phyloP scores from a whole-genome alignment of 176 grass and related monocot species.

The Oryza nivara region DNA sequence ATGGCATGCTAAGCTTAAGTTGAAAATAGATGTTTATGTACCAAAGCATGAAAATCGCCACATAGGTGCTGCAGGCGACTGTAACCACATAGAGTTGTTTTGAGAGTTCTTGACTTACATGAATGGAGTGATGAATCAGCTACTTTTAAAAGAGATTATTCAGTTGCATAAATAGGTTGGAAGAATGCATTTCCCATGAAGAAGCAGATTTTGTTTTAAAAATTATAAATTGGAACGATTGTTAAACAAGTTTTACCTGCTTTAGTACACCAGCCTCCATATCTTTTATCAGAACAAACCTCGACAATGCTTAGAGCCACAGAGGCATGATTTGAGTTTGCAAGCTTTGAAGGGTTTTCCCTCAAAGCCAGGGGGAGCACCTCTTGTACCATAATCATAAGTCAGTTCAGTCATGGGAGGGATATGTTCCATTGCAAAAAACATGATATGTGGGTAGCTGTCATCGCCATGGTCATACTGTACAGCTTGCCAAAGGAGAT shows the following conservation, averaged over 20 bases:
- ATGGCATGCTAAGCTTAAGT: not conserved
- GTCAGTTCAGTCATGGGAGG: constrained; percentile 74
- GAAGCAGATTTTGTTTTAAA: not conserved
- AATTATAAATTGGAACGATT: not conserved
- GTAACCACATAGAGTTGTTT: not conserved
- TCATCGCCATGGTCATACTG: constrained; percentile 59
- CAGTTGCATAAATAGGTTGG: not conserved
- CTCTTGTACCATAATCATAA: constrained; percentile 66
- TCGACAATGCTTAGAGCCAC: constrained; percentile 40
- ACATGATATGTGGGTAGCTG: constrained; percentile 64
- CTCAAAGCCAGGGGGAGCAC: constrained; percentile 39
- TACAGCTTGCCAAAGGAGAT: constrained; percentile 70
- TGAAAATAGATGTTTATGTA: not conserved
- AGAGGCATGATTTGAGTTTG: constrained; percentile 50
- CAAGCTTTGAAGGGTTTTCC: not conserved
- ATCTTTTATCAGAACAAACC: constrained; percentile 43
- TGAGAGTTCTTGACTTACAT: not conserved
- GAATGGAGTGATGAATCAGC: not conserved
- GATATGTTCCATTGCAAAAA: constrained; percentile 73
- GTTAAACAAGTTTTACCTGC: constrained; percentile 20
- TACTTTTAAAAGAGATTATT: not conserved
- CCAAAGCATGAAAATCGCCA: not conserved
- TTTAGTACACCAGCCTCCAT: not conserved
- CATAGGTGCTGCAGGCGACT: not conserved
- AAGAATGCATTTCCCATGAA: not conserved